Conservation (phyloP, 1,284 basidiomycete genomes). For the Vanrija sp. region DNA sequence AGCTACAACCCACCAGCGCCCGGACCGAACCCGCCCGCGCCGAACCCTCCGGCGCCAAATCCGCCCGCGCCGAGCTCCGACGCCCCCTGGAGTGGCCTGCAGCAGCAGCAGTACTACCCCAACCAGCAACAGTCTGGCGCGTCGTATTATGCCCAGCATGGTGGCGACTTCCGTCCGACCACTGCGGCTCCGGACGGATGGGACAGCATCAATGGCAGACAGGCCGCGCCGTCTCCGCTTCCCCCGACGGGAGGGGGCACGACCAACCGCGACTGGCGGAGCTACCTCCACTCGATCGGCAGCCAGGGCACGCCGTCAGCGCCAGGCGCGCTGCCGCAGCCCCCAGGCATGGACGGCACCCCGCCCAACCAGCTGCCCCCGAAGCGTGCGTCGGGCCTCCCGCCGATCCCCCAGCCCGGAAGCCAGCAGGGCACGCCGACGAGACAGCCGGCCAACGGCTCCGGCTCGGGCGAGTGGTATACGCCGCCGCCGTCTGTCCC, state of each 20-base stretch:
- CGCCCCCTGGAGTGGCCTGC: background rate
- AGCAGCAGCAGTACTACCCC: slow-evolving; percentile 3
- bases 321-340: background rate
- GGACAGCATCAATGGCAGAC: background rate
- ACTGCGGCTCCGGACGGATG: slow-evolving; percentile 4
- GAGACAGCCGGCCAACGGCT: slow-evolving; percentile 25
- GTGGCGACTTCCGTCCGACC: slow-evolving; percentile 2
- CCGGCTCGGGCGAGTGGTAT: slow-evolving; percentile 5
- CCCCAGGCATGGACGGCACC: background rate
- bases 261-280: slow-evolving; percentile 32
- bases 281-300: slow-evolving; percentile 32
- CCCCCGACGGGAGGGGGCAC: background rate
- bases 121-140: slow-evolving; percentile 8
- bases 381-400: slow-evolving; percentile 14
- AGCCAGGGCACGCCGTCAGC: background rate
- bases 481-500: slow-evolving; percentile 4
- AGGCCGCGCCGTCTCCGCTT: background rate
- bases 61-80: background rate
- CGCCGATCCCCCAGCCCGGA: slow-evolving; percentile 13
- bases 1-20: background rate
- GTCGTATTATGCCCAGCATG: slow-evolving; percentile 6
- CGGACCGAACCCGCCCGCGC: background rate
- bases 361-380: background rate
- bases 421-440: slow-evolving; percentile 3
- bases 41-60: background rate